Percentiles rank a stretch among this genome's conserved stretches.
Conservation (phyloP, 257 asterid species). For the Scutellaria barbata region DNA sequence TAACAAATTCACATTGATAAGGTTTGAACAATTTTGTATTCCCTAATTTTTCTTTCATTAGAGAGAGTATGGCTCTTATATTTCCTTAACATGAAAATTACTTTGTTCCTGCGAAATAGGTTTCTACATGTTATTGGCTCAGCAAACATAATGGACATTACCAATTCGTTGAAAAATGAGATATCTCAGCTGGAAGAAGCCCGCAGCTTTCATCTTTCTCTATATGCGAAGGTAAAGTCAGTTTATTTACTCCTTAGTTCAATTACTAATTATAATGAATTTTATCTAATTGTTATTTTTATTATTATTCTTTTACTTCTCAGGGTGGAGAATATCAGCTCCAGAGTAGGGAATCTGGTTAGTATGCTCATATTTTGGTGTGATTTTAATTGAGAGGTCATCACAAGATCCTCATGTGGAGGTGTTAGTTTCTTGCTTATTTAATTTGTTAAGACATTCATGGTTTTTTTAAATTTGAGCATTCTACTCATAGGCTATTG, state of each 20-base stretch:
- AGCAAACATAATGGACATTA: constrained; percentile 48
- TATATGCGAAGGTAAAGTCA: constrained; percentile 67
- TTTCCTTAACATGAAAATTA: constrained; percentile 25
- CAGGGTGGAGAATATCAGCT: constrained; percentile 56
- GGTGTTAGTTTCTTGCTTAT: constrained; percentile 18
- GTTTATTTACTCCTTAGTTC: constrained; percentile 25
- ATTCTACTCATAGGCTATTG: constrained; percentile 27
- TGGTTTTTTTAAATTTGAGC: not conserved
- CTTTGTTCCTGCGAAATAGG: constrained; percentile 47
- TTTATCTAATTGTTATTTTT: not conserved
- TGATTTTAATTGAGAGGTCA: constrained; percentile 11
- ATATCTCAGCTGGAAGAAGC: constrained; percentile 93
- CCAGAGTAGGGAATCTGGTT: constrained; percentile 55
- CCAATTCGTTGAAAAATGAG: constrained; percentile 64
- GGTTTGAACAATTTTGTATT: constrained; percentile 53
- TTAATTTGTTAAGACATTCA: not conserved
- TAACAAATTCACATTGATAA: constrained; percentile 68
- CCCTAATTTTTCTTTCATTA: constrained; percentile 20
- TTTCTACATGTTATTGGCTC: constrained; percentile 75
- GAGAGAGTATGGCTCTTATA: constrained; percentile 28
- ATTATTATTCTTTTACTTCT: constrained; percentile 12
- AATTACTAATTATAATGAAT: constrained; percentile 18
- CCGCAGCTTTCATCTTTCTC: constrained; percentile 72
- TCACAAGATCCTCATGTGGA: constrained; percentile 5
- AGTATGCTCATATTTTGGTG: constrained; percentile 33